These are phyloP conservation scores for Apiotrichum montevideense DNA, from an alignment of 1,284 basidiomycete genomes.

Conservation along the genomic window DNA sequence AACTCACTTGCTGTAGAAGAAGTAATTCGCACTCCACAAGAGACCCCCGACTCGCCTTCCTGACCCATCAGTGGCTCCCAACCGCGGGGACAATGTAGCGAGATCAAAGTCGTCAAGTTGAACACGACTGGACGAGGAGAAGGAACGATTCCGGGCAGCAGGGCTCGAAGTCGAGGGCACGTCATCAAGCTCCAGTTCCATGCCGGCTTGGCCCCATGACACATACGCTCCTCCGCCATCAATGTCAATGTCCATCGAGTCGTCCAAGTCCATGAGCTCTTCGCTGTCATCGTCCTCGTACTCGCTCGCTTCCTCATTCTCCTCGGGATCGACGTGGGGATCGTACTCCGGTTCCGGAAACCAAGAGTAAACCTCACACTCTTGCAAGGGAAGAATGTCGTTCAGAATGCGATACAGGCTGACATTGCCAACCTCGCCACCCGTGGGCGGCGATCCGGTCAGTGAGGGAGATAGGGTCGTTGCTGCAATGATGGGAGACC, in stretches of 20 bases:
- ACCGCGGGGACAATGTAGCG: constrained; percentile 12
- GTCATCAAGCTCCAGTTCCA: constrained; percentile 26
- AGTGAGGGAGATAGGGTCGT: neutral
- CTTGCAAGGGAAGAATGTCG: constrained; percentile 79
- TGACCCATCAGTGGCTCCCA: constrained; percentile 19
- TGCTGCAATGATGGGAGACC: neutral
- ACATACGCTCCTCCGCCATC: constrained; percentile 31
- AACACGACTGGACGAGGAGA: constrained; percentile 6
- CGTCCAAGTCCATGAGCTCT: constrained; percentile 27
- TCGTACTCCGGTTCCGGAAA: constrained; percentile 90
- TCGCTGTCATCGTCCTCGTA: constrained; percentile 38
- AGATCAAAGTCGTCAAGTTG: constrained; percentile 53
- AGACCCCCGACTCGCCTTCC: constrained; percentile 63
- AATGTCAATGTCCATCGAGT: constrained; percentile 31
- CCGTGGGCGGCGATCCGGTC: constrained; percentile 8
- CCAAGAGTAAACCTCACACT: constrained; percentile 95
- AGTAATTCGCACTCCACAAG: constrained; percentile 95
- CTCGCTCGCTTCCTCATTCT: constrained; percentile 54
- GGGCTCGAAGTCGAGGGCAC: constrained; percentile 13
- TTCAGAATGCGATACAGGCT: constrained; percentile 75
- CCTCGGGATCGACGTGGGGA: constrained; percentile 78
- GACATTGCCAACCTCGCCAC: constrained; percentile 14
- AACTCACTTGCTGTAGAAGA: constrained; percentile 85
- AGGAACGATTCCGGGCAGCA: neutral
- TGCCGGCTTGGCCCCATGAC: constrained; percentile 30